These are phyloP conservation scores for Phytophthora sansomeana DNA, from an alignment of 352 stramenopile genomes.

Conservation along the genomic window DNA sequence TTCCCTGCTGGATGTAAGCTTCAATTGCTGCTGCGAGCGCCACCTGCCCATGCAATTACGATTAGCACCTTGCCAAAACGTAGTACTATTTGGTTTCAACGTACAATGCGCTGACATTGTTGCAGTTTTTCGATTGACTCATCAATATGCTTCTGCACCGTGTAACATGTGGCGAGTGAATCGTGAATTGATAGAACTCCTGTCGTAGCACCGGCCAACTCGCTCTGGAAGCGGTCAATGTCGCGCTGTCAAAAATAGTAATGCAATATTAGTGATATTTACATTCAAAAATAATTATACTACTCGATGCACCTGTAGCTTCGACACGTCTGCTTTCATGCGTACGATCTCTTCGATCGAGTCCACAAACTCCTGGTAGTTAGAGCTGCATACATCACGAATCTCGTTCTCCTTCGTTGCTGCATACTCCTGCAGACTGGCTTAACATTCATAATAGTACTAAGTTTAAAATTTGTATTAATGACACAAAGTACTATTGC, in stretches of 20 bases:
- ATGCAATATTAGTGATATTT: constrained; percentile 1
- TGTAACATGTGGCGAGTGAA: constrained; percentile 64
- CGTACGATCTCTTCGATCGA: constrained; percentile 86
- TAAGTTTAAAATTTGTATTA: background rate
- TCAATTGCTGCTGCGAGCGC: constrained; percentile 72
- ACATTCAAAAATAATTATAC: background rate
- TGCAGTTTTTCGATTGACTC: constrained; percentile 83
- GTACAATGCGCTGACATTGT: constrained; percentile 82
- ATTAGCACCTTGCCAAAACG: background rate
- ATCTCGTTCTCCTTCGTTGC: constrained; percentile 76
- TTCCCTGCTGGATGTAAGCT: constrained; percentile 68
- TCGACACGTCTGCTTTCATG: constrained; percentile 80
- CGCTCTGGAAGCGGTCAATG: constrained; percentile 73
- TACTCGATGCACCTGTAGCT: constrained; percentile 53
- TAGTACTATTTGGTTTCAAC: background rate
- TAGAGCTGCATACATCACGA: constrained; percentile 75
- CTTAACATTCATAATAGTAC: constrained; percentile 20
- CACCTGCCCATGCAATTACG: constrained; percentile 41
- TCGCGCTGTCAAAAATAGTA: constrained; percentile 43
- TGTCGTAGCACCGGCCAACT: constrained; percentile 57
- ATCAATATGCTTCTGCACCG: constrained; percentile 74
- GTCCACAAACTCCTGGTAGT: constrained; percentile 84
- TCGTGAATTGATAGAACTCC: constrained; percentile 64
- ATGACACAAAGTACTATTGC: constrained; percentile 3
- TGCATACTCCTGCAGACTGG: constrained; percentile 68